Conservation (phyloP, 2,329 filamentous ascomycete genomes). For the Colletotrichum euphorbiae region DNA sequence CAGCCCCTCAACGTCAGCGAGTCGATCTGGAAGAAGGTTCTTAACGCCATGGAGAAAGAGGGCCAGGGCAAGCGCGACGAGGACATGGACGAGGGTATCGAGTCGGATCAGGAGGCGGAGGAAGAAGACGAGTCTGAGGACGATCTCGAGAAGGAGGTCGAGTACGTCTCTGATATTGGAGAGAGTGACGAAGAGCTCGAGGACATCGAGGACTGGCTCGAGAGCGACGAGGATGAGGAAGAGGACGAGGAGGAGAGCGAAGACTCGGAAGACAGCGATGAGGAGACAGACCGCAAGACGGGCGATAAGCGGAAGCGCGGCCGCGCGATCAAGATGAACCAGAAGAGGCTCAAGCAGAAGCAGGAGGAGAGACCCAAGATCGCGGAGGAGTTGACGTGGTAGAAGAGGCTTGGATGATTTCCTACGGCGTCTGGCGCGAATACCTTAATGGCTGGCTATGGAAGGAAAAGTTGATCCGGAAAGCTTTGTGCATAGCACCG, state of each 20-base stretch:
- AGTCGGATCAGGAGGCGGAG: conserved; percentile 78
- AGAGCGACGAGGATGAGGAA: conserved; percentile 72
- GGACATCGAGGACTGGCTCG: conserved; percentile 93
- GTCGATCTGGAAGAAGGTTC: conserved; percentile 95
- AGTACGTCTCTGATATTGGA: conserved; percentile 93
- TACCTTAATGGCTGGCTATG: conserved; percentile 38
- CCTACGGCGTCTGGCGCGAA: conserved; percentile 34
- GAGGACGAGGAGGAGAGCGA: conserved; percentile 68
- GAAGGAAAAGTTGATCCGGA: conserved; percentile 27
- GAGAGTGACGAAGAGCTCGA: conserved; percentile 78
- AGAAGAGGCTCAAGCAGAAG: conserved; percentile 52
- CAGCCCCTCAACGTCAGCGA: conserved; percentile 95
- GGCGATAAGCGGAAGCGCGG: conserved; percentile 68
- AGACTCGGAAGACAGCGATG: conserved; percentile 68
- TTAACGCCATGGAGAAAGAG: conserved; percentile 87
- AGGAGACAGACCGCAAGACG: conserved; percentile 65
- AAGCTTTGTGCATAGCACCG: conserved; percentile 33
- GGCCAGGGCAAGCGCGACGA: conserved; percentile 86
- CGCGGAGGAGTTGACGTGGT: conserved; percentile 58
- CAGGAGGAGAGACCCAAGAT: conserved; percentile 62
- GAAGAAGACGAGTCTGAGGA: conserved; percentile 75
- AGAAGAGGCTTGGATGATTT: conserved; percentile 40
- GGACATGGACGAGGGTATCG: conserved; percentile 88
- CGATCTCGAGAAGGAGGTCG: conserved; percentile 79
- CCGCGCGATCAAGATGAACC: conserved; percentile 60